phyloP scores from a whole-genome alignment of 1,139 yeast genomes.

The Pichia sp. region DNA sequence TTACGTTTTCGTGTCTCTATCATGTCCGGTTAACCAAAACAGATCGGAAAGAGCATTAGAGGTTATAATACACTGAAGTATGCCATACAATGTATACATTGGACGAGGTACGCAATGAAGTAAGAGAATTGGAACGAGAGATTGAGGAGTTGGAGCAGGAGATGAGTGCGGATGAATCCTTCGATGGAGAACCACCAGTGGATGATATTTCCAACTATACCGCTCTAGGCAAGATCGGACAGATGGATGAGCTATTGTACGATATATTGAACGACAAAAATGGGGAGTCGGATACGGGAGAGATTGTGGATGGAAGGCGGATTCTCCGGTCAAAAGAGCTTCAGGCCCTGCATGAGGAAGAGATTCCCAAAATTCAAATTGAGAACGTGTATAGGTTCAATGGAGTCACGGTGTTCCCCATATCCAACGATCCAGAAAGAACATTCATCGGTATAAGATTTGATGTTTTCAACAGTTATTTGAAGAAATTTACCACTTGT shows the following conservation, averaged over 20 bases:
- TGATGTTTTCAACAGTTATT: slow-evolving; percentile 37
- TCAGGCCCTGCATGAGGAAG: background rate
- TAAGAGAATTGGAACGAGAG: slow-evolving; percentile 18
- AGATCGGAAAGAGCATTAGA: too few relatives aligned
- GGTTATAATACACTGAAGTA: background rate
- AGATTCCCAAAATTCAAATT: slow-evolving; percentile 26
- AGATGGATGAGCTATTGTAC: slow-evolving; percentile 7
- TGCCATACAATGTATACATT: background rate
- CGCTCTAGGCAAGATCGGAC: background rate
- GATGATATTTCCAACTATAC: background rate
- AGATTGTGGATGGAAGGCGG: background rate
- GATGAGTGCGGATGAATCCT: background rate
- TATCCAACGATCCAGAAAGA: slow-evolving; percentile 23
- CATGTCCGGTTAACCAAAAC: too few relatives aligned
- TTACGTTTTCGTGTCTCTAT: background rate
- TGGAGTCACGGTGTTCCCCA: slow-evolving; percentile 45
- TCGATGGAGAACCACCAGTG: background rate
- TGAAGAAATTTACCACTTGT: slow-evolving; percentile 34
- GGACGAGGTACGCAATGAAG: slow-evolving; percentile 13
- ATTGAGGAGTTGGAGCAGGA: slow-evolving; percentile 9
- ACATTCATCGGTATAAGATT: slow-evolving; percentile 41
- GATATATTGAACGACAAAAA: slow-evolving; percentile 11
- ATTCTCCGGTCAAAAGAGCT: slow-evolving; percentile 2
- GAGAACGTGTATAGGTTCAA: slow-evolving; percentile 42
- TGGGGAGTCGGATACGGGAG: background rate